Percentiles rank a stretch among this genome's conserved stretches.
Conservation (phyloP, 148 eudicot species). For the Talinum fruticosum region DNA sequence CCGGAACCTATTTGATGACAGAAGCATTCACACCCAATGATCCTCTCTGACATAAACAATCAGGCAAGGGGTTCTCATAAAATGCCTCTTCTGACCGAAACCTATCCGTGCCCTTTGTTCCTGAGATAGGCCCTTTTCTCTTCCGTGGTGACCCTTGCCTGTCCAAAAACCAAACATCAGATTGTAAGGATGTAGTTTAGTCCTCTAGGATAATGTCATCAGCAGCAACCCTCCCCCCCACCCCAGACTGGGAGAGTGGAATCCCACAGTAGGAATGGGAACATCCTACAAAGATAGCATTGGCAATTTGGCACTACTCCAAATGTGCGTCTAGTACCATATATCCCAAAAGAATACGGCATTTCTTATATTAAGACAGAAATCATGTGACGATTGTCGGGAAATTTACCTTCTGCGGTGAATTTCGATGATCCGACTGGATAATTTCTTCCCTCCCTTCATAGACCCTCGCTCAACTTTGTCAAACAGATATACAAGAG, state of each 20-base stretch:
- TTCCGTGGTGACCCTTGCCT: constrained; percentile 94
- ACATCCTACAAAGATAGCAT: too few relatives aligned
- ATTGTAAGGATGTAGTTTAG: not conserved
- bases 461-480: constrained; percentile 65
- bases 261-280: too few relatives aligned
- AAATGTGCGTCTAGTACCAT: not conserved
- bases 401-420: constrained; percentile 72
- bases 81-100: constrained; percentile 92
- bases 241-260: not conserved
- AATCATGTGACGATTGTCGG: not conserved
- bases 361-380: not conserved
- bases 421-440: constrained; percentile 57
- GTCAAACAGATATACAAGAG: constrained; percentile 77
- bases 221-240: too few relatives aligned
- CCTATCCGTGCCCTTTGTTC: constrained; percentile 91
- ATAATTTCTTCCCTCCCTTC: constrained; percentile 76
- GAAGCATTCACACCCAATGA: constrained; percentile 18
- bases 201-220: too few relatives aligned
- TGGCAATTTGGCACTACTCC: too few relatives aligned
- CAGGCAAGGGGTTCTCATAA: constrained; percentile 92
- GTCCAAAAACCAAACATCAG: constrained; percentile 13
- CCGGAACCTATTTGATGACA: constrained; percentile 18
- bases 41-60: constrained; percentile 64
- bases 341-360: not conserved
- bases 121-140: constrained; percentile 86